phyloP scores from a whole-genome alignment of 176 grass and related monocot genomes.

The Thinopyrum elongatum region DNA sequence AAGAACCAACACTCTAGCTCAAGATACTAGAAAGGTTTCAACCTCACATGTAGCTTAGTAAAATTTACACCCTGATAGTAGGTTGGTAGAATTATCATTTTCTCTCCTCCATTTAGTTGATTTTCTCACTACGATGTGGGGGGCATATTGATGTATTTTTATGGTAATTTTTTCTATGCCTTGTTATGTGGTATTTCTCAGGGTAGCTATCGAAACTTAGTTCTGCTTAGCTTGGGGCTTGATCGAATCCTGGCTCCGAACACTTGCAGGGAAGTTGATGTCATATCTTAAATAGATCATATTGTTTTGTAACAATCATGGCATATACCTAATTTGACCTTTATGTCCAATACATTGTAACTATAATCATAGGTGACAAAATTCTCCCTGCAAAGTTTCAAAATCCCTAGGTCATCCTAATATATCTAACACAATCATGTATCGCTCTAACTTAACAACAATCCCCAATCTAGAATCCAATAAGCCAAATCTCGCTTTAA shows the following conservation, averaged over 20 bases:
- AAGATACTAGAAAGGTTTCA: too few species aligned
- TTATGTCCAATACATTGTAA: too few species aligned
- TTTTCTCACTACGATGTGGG: neutral
- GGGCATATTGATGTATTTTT: neutral
- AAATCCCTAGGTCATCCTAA: neutral
- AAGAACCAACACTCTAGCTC: too few species aligned
- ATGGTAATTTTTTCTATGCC: neutral
- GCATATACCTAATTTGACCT: neutral
- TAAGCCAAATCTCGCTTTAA: neutral
- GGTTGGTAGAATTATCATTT: neutral
- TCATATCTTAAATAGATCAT: neutral
- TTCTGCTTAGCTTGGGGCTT: neutral
- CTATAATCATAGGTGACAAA: neutral
- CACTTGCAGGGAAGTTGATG: neutral
- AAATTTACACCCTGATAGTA: too few species aligned
- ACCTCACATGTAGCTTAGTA: too few species aligned
- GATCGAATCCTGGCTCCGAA: neutral
- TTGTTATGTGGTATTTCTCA: neutral
- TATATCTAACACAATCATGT: neutral
- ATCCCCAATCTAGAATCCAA: neutral
- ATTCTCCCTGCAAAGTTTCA: neutral
- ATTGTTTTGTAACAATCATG: neutral
- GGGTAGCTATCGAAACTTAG: neutral
- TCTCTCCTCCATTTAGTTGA: neutral
- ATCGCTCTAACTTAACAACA: neutral